Evolutionary conservation across 2,329 filamentous ascomycete genomes (phyloP).

Genomic region (Beauveria rudraprayagi): DNA sequence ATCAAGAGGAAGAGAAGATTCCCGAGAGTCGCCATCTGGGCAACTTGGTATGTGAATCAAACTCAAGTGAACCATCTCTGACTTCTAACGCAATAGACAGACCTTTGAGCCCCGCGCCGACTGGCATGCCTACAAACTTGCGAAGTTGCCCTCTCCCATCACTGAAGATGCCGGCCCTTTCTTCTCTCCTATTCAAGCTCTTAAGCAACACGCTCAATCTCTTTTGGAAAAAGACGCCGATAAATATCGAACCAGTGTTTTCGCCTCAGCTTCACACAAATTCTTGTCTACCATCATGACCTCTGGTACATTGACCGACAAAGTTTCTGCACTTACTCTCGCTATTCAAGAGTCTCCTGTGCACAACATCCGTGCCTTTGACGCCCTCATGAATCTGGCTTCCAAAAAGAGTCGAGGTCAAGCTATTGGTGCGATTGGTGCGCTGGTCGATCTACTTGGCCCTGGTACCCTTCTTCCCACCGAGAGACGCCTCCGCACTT

Average conservation of each 20-base stretch:
- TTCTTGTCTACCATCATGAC: slow-evolving; percentile 97
- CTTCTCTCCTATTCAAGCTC: slow-evolving; percentile 35
- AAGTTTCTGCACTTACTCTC: slow-evolving; percentile 88
- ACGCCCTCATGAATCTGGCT: slow-evolving; percentile 74
- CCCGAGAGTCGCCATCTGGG: slow-evolving; percentile 26
- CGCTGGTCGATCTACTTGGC: slow-evolving; percentile 88
- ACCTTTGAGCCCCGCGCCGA: slow-evolving; percentile 50
- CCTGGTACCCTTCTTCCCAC: slow-evolving; percentile 78
- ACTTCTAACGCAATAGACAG: slow-evolving; percentile 33
- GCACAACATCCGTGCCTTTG: slow-evolving; percentile 84
- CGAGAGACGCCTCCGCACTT: slow-evolving; percentile 72
- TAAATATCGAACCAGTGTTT: slow-evolving; percentile 64
- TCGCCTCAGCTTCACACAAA: slow-evolving; percentile 81
- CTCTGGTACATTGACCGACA: slow-evolving; percentile 92
- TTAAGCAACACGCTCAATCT: slow-evolving; percentile 63
- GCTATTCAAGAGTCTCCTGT: slow-evolving; percentile 93
- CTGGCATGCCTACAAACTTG: slow-evolving; percentile 43
- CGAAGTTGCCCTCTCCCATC: slow-evolving; percentile 33
- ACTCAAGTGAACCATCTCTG: slow-evolving; percentile 16
- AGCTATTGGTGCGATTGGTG: slow-evolving; percentile 84
- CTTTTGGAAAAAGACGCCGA: slow-evolving; percentile 72
- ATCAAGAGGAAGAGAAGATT: slow-evolving; percentile 20
- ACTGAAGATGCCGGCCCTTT: slow-evolving; percentile 39
- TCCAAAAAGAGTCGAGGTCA: slow-evolving; percentile 90
- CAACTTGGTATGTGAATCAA: slow-evolving; percentile 26